Evolutionary conservation across 2,329 filamentous ascomycete species (phyloP), one percentile per base, ranked within the genome.

Genomic region (Exophiala spinifera): DNA sequence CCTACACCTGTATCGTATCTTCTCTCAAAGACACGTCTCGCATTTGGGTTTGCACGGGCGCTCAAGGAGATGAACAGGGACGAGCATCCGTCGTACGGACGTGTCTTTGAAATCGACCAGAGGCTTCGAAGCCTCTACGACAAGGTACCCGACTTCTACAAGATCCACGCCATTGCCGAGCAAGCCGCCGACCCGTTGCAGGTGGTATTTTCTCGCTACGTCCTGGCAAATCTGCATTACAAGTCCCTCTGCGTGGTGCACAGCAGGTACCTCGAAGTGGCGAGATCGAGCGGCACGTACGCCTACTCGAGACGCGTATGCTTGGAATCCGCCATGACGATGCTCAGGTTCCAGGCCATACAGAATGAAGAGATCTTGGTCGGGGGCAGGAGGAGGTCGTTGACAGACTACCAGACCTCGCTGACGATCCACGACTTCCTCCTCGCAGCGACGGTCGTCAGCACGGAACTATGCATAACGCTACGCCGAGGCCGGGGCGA

Each of bases 221-320:
- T 87, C 53, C 75, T 96, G 25, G 88, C 92, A 60, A 86, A 94
- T 48, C 74, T 96, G 5, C 95, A 90, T 67, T 84, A 94, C 59
- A 96, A 95, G 72, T 87, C 90, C 17, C 80, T 95, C 63, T 94
- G 89, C 64, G 81, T 96, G 15, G 79, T 97, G 33, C 94, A 97
- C 70, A 82, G 91, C 46, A 91, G 91, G 60, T 96, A 92, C 69
- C 80, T 96, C 53, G 78, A 82, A 14, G 82, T 85, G 57, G 88
- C 90, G 3, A 79, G 87, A 44, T 82, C 87, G 55, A 94, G 92
- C 64, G 76, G 86, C 4, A 82, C 90, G 11, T 96, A 94, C 65
- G 82, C 85, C 4, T 89, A 92, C 66, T 96, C 91, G 1, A 83
- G 91, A 25, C 84, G 86, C 31, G 86, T 85, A 19, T 92, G 90